A percentile compares a stretch with the other conserved stretches of the same genome.
phyloP scores from a whole-genome alignment of 108 stramenopile species.

The Nitzschia sp. region DNA sequence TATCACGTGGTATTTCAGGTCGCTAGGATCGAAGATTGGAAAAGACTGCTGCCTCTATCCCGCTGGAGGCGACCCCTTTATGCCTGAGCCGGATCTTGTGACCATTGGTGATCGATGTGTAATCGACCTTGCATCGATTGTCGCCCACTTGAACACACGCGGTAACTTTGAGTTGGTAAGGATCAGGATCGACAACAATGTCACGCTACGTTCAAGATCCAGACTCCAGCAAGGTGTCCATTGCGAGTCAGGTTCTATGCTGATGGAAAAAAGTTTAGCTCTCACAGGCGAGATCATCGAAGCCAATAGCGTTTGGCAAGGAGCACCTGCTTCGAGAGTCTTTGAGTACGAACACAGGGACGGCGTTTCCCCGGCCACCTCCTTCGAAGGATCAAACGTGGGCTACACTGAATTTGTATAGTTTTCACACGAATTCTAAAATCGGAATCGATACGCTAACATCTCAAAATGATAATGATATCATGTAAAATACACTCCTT shows the following conservation, averaged over 20 bases:
- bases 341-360: conserved; percentile 13
- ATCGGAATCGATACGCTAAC: background rate
- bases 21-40: conserved; percentile 44
- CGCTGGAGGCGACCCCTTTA: conserved; percentile 56
- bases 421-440: background rate
- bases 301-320: conserved; percentile 60
- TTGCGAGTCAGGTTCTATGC: conserved; percentile 51
- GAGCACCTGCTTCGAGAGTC: conserved; percentile 48
- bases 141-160: conserved; percentile 64
- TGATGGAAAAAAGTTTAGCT: conserved; percentile 63
- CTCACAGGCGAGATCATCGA: conserved; percentile 68
- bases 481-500: no score
- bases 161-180: conserved; percentile 57
- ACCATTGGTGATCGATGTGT: conserved; percentile 52
- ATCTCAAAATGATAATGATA: no score
- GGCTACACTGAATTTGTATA: conserved; percentile 8
- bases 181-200: conserved; percentile 42
- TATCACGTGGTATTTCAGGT: conserved; percentile 38
- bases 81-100: conserved; percentile 67
- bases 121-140: conserved; percentile 57
- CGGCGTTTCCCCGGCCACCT: background rate
- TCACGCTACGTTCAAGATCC: conserved; percentile 45
- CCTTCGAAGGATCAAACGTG: background rate
- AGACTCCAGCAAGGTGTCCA: conserved; percentile 50
- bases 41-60: conserved; percentile 58